Percentiles rank a stretch among this genome's conserved stretches.
phyloP scores from a whole-genome alignment of 2,329 filamentous ascomycete genomes.

The Beauveria scarabaeidicola region DNA sequence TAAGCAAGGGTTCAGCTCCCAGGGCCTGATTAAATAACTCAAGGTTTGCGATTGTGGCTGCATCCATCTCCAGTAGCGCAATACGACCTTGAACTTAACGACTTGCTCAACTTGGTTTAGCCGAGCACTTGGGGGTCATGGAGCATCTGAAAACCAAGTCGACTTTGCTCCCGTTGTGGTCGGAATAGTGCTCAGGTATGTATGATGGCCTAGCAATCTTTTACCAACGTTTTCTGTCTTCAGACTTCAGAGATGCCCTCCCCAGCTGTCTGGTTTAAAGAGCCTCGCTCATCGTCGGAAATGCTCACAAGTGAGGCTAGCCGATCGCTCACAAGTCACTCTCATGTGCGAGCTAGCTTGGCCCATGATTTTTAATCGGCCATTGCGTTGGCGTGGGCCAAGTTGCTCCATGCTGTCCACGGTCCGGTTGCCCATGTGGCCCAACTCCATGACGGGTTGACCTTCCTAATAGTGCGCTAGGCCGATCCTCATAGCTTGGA shows the following conservation, averaged over 20 bases:
- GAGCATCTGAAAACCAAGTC: neutral
- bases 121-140: neutral
- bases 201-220: too few species aligned
- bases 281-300: neutral
- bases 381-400: neutral
- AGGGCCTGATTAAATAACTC: neutral
- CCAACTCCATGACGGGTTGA: neutral
- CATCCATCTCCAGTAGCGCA: neutral
- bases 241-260: too few species aligned
- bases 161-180: neutral
- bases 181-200: neutral
- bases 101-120: conserved; percentile 3
- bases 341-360: neutral
- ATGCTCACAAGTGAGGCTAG: neutral
- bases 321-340: neutral
- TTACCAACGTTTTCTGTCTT: too few species aligned
- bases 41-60: neutral
- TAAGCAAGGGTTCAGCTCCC: too few species aligned
- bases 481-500: neutral
- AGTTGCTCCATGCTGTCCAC: neutral
- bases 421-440: neutral
- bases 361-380: neutral
- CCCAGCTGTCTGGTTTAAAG: neutral
- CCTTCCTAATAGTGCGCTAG: conserved; percentile 5
- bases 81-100: neutral